A percentile compares a stretch with the other conserved stretches of the same genome.
Conservation (phyloP, 352 stramenopile genomes). For the Aphanomyces euteiches region DNA sequence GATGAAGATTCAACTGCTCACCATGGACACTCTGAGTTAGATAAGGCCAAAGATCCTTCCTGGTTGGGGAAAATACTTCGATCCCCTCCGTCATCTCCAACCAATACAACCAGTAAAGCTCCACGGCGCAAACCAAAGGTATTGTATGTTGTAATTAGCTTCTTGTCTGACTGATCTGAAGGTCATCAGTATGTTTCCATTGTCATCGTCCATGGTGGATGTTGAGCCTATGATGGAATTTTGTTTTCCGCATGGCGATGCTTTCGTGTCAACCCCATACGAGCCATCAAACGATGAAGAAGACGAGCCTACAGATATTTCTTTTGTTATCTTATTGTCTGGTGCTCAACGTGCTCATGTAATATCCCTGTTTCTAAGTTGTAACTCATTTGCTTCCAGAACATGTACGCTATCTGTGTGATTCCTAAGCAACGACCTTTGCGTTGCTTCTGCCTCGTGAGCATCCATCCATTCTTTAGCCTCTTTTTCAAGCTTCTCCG, state of each 20-base stretch:
- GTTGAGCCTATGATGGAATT: slow-evolving; percentile 40
- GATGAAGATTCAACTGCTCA: slow-evolving; percentile 5
- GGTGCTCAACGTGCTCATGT: slow-evolving; percentile 57
- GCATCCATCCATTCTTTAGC: slow-evolving; percentile 75
- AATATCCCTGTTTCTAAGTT: neutral
- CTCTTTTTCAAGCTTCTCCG: slow-evolving; percentile 82
- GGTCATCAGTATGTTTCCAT: slow-evolving; percentile 20
- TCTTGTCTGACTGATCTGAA: neutral
- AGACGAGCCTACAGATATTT: slow-evolving; percentile 57
- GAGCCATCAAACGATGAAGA: slow-evolving; percentile 29
- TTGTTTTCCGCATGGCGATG: slow-evolving; percentile 68
- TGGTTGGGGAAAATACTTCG: slow-evolving; percentile 8
- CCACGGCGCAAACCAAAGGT: neutral
- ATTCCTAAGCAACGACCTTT: slow-evolving; percentile 29
- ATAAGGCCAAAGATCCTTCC: neutral
- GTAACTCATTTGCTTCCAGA: neutral
- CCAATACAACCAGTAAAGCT: neutral
- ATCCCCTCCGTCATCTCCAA: neutral
- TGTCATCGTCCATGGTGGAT: neutral
- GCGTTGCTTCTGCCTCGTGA: slow-evolving; percentile 72
- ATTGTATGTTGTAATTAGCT: neutral
- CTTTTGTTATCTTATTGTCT: slow-evolving; percentile 68
- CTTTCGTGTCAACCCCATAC: slow-evolving; percentile 28
- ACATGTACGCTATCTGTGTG: slow-evolving; percentile 31
- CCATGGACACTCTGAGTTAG: neutral